phyloP scores from a whole-genome alignment of 2,329 filamentous ascomycete species.

The Capronia americana region DNA sequence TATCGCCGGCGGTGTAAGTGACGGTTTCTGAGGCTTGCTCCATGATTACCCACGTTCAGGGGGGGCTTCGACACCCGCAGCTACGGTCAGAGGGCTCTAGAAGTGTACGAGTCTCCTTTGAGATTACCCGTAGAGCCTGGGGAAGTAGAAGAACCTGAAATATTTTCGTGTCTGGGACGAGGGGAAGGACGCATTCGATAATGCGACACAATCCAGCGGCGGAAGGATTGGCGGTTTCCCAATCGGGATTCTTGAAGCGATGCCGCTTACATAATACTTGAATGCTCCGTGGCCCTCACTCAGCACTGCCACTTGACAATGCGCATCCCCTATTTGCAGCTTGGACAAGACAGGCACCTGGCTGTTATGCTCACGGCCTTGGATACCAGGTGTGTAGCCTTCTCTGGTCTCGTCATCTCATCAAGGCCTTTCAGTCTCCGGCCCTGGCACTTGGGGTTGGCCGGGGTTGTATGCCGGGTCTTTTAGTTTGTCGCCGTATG shows the following conservation, averaged over 20 bases:
- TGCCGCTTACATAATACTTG: conserved; percentile 15
- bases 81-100: neutral
- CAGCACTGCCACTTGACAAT: neutral
- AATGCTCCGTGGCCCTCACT: conserved; percentile 9
- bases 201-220: neutral
- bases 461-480: neutral
- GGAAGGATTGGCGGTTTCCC: conserved; percentile 14
- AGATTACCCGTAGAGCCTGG: neutral
- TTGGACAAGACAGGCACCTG: neutral
- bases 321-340: neutral
- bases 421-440: neutral
- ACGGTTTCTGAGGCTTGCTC: conserved; percentile 28
- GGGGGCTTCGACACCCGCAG: neutral
- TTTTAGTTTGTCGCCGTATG: conserved; percentile 9
- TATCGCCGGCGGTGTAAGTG: conserved; percentile 46
- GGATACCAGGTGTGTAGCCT: neutral
- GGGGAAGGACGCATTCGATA: neutral
- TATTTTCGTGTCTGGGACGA: neutral
- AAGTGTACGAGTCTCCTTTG: neutral
- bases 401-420: neutral
- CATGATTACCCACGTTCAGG: conserved; percentile 22
- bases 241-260: conserved; percentile 11
- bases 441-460: neutral
- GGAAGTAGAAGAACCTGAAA: neutral
- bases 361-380: neutral